Percentiles rank a stretch among this genome's conserved stretches.
These are phyloP conservation scores for Coleophoma crateriformis DNA, from an alignment of 2,329 filamentous ascomycete species.

Conservation along the genomic window DNA sequence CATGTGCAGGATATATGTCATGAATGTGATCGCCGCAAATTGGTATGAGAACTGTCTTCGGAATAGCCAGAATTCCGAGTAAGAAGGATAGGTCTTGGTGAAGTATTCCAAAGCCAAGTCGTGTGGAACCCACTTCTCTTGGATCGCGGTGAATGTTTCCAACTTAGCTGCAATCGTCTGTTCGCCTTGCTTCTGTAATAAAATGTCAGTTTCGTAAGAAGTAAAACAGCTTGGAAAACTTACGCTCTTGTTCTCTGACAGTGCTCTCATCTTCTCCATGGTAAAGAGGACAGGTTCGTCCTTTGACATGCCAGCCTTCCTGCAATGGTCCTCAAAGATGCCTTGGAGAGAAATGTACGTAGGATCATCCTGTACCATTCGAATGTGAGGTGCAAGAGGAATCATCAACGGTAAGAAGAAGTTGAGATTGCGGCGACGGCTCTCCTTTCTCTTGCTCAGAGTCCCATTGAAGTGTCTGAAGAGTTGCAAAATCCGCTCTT, in stretches of 20 bases:
- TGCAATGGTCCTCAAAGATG: slow-evolving; percentile 94
- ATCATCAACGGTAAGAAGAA: slow-evolving; percentile 97
- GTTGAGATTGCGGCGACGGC: slow-evolving; percentile 84
- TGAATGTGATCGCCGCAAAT: slow-evolving; percentile 89
- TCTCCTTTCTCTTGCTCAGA: slow-evolving; percentile 89
- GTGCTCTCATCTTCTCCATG: slow-evolving; percentile 83
- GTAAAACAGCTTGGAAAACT: background rate
- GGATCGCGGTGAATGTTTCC: slow-evolving; percentile 92
- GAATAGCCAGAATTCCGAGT: slow-evolving; percentile 97
- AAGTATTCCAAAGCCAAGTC: slow-evolving; percentile 85
- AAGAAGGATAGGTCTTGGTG: slow-evolving; percentile 80
- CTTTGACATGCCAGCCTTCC: slow-evolving; percentile 80
- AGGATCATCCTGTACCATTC: slow-evolving; percentile 91
- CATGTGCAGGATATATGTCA: slow-evolving; percentile 98
- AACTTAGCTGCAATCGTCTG: slow-evolving; percentile 68
- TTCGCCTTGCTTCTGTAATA: slow-evolving; percentile 57
- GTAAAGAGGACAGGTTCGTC: slow-evolving; percentile 94
- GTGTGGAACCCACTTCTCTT: slow-evolving; percentile 85
- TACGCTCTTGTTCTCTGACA: slow-evolving; percentile 52
- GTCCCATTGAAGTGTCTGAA: slow-evolving; percentile 97
- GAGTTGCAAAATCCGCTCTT: slow-evolving; percentile 91
- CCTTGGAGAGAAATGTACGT: slow-evolving; percentile 93
- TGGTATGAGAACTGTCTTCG: slow-evolving; percentile 95
- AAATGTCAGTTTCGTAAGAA: slow-evolving; percentile 20
- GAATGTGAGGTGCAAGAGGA: slow-evolving; percentile 87